Base-by-base conservation (phyloP, 257 asterid species). In the Primulina tabacum region DNA sequence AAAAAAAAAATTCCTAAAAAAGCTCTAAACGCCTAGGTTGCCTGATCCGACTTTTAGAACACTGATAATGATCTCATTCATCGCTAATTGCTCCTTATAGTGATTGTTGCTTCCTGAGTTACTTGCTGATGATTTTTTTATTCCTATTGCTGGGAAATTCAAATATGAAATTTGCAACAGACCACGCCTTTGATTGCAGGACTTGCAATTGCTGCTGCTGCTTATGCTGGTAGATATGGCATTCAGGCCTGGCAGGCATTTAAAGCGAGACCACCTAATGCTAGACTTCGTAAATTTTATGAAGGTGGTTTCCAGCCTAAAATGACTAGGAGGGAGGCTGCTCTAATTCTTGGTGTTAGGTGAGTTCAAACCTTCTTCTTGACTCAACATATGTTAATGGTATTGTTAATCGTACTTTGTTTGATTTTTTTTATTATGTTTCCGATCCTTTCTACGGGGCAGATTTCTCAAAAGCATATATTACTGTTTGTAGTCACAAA, bases 321-420 rank as follows among this genome's bases (percentile, higher is more conserved):
- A 77, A 92, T 92, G 96, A 92, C 88, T 12, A 82, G 88, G 61
- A 86, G 93, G 76, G 98, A 92, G 82, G 98, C 97, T 14, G 83
- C 96, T 71, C 89, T 90, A 62, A 88, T 92, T 73, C 96, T 92
- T 57, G 98, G 98, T 53, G 91, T 92, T 68, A 83, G 96, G 97
- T 87, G 71, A 61, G 70, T 71, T 40, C 53, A 68, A 55, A 63
- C 17, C 60, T 65, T 20, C 17, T 53, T 61, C 28, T 56, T 37
- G 38, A 60, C 8, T n/a, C 56, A 73, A 12, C 43, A 20, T n/a
- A 20, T 26, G 43, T 62, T 16, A 29, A 70, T 65, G 24, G 14
- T 6, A 24, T 29, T 65, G 56, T 43, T n/a, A 26, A 14, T 53
- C 62, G 9, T 7, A 65, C 64, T 69, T 57, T 21, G 9, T 10